Evolutionary conservation across 2,329 filamentous ascomycete genomes (phyloP), one percentile per base, ranked within the genome.

Genomic region (Diaporthe sp.): DNA sequence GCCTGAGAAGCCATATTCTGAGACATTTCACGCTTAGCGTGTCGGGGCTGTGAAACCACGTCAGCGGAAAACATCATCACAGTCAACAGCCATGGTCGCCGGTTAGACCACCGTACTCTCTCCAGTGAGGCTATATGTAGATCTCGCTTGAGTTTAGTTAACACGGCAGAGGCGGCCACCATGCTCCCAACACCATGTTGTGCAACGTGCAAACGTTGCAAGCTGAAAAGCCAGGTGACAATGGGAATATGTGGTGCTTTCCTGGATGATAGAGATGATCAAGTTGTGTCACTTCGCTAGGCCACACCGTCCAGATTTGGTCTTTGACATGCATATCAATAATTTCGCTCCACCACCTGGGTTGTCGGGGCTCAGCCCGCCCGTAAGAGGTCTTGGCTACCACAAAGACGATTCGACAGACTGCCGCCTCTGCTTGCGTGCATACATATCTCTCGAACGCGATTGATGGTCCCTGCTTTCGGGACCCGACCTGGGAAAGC

Each of bases 361-460:
- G 22, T 61, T 61, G 70, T 55, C 70, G 49, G 34, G 34, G 6
- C n/a, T 39, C 49, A 55, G 49, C 65, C 47, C 65, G 42, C 3
- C 34, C 9, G 34, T 53, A 22, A 53, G 47, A 51, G 65, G 49
- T 15, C 49, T 70, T 70, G 65, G 65, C 65, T 55, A 12, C 10
- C 49, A 55, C 22, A 39, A 12, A 42, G 25, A 6, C 31, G 65
- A 70, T 55, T 70, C 37, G 65, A 70, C 65, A 31, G 13, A 42
- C 34, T 70, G 49, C 47, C 65, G 65, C 65, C 65, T 42, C 20
- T 42, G n/a, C 31, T 70, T 70, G 49, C 34, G 65, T 42, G 34
- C 49, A 70, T 70, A 13, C 17, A 6, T 31, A 9, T 10, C n/a
- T 3, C 34, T 22, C 34, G 9, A 25, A 31, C 13, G 49, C 49